Evolutionary conservation across 345 rosid genomes (phyloP).

Genomic region (Ceriops tagal): DNA sequence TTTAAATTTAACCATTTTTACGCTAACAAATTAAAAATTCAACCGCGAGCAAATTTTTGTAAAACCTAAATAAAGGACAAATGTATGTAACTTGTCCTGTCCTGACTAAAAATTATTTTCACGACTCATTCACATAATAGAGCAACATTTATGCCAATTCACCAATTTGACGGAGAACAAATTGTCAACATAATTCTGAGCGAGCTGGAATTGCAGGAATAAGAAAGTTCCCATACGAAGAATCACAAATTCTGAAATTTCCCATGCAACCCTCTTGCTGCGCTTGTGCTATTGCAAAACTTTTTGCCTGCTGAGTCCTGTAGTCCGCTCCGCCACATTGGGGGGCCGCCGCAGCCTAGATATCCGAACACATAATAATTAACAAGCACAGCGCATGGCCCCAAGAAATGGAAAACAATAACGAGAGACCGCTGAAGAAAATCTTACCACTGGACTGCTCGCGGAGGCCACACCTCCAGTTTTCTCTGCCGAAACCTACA

Average conservation of each 20-base stretch:
- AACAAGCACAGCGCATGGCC: background rate
- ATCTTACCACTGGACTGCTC: background rate
- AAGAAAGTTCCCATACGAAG: background rate
- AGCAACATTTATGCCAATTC: no score
- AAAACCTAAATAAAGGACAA: no score
- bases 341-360: background rate
- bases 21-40: no score
- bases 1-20: no score
- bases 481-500: slow-evolving; percentile 16
- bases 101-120: no score
- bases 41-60: no score
- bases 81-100: no score
- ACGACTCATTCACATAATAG: no score
- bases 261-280: background rate
- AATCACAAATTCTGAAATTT: slow-evolving; percentile 3
- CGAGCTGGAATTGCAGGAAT: background rate
- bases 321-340: slow-evolving; percentile 5
- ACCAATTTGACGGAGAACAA: background rate
- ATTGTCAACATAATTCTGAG: background rate
- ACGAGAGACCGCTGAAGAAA: background rate
- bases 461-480: background rate
- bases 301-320: background rate
- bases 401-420: background rate
- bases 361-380: background rate
- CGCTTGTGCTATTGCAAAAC: background rate